Percentiles rank a stretch among this genome's conserved stretches.
phyloP scores from a whole-genome alignment of 257 asterid species.

The Capsicum pubescens region DNA sequence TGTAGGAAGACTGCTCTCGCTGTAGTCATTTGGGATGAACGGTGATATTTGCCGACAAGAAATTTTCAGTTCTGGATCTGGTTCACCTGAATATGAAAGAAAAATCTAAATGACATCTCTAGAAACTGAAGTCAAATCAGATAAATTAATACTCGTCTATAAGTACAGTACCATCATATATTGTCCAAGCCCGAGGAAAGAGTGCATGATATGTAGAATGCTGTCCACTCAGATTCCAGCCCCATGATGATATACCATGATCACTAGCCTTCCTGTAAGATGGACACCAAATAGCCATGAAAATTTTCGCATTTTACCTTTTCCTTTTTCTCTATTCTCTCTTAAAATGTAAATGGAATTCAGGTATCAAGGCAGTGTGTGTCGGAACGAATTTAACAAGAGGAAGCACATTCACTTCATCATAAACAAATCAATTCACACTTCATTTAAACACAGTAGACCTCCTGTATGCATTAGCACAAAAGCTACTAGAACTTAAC shows the following conservation, averaged over 20 bases:
- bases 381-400: neutral
- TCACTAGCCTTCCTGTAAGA: conserved; percentile 73
- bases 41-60: conserved; percentile 99
- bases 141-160: conserved; percentile 26
- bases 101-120: conserved; percentile 25
- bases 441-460: neutral
- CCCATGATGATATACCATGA: conserved; percentile 98
- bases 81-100: conserved; percentile 74
- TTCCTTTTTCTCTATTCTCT: neutral
- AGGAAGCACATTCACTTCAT: conserved; percentile 17
- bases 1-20: conserved; percentile 98
- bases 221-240: conserved; percentile 95
- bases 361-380: neutral
- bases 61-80: conserved; percentile 93
- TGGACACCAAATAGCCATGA: conserved; percentile 20
- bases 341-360: neutral
- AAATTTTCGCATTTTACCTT: neutral
- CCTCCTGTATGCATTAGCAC: neutral
- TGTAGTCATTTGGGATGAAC: conserved; percentile 92
- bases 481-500: neutral
- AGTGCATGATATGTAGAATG: conserved; percentile 98
- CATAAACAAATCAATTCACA: neutral
- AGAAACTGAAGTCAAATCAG: conserved; percentile 30
- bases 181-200: conserved; percentile 97
- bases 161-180: conserved; percentile 74